Evolutionary conservation across 116 monocot species (phyloP).

Genomic region (Dioscorea cayenensis): DNA sequence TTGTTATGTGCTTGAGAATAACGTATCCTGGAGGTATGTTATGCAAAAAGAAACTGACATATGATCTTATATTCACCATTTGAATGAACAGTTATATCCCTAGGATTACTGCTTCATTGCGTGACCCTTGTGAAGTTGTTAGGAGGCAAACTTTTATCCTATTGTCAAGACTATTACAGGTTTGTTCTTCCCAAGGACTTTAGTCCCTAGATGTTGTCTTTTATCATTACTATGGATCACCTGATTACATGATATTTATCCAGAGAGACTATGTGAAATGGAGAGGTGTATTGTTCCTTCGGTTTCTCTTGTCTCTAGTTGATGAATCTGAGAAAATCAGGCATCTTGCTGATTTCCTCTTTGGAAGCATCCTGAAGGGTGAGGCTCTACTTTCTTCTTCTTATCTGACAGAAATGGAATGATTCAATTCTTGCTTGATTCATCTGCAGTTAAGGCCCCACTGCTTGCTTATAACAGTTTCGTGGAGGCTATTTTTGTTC

Average conservation of each 20-base stretch:
- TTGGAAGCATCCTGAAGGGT: slow-evolving; percentile 86
- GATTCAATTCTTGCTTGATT: slow-evolving; percentile 12
- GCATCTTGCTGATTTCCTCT: slow-evolving; percentile 77
- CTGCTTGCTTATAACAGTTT: slow-evolving; percentile 99
- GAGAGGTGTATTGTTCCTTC: slow-evolving; percentile 88
- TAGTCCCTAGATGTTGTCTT: neutral
- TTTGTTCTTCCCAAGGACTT: slow-evolving; percentile 14
- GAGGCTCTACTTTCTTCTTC: slow-evolving; percentile 3
- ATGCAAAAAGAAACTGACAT: neutral
- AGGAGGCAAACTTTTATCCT: slow-evolving; percentile 91
- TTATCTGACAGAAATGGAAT: neutral
- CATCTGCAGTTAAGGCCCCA: slow-evolving; percentile 80
- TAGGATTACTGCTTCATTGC: slow-evolving; percentile 66
- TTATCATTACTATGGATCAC: neutral
- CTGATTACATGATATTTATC: slow-evolving; percentile 8
- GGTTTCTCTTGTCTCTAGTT: slow-evolving; percentile 77
- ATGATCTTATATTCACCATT: neutral
- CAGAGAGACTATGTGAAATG: slow-evolving; percentile 99
- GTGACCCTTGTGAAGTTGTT: slow-evolving; percentile 90
- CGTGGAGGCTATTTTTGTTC: slow-evolving; percentile 84
- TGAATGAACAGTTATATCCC: slow-evolving; percentile 68
- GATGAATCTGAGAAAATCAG: slow-evolving; percentile 93
- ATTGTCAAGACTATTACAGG: slow-evolving; percentile 91
- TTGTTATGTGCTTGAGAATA: neutral
- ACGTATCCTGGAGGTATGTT: neutral